Evolutionary conservation across 2,329 filamentous ascomycete genomes (phyloP).

Genomic region (Cytospora paraplurivora): DNA sequence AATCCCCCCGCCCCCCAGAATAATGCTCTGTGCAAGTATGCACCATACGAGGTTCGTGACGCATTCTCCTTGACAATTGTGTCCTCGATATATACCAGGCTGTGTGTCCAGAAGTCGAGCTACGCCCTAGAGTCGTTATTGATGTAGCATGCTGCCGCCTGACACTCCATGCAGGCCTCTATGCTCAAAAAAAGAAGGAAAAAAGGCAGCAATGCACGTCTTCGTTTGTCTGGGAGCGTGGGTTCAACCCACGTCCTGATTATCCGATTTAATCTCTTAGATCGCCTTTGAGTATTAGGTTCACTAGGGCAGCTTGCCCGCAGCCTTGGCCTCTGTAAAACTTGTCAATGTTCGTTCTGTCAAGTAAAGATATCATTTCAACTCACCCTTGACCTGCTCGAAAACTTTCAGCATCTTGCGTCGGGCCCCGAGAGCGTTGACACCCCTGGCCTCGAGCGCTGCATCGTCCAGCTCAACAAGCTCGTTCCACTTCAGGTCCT

Average conservation of each 20-base stretch:
- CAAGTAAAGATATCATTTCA: neutral
- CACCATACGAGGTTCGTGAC: neutral
- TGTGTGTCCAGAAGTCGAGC: constrained; percentile 19
- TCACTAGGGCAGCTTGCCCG: constrained; percentile 65
- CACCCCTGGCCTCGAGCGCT: constrained; percentile 86
- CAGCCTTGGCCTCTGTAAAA: constrained; percentile 66
- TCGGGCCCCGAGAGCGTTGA: constrained; percentile 90
- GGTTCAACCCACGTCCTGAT: constrained; percentile 24
- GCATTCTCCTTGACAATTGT: neutral
- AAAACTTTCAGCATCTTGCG: constrained; percentile 99
- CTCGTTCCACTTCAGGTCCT: constrained; percentile 96
- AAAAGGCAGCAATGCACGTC: constrained; percentile 5
- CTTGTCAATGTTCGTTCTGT: constrained; percentile 36
- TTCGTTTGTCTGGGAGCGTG: constrained; percentile 10
- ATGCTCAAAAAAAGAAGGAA: constrained; percentile 5
- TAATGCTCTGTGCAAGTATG: neutral
- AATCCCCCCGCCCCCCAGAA: neutral
- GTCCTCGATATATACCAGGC: constrained; percentile 18
- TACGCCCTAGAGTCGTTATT: constrained; percentile 6
- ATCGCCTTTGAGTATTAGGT: constrained; percentile 8
- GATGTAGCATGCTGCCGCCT: constrained; percentile 18
- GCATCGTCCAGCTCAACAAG: constrained; percentile 90
- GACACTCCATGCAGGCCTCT: constrained; percentile 12
- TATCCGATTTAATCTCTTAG: constrained; percentile 9
- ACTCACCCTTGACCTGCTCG: constrained; percentile 82